Conservation (phyloP, 2,329 filamentous ascomycete species). For the Fusarium sp. region DNA sequence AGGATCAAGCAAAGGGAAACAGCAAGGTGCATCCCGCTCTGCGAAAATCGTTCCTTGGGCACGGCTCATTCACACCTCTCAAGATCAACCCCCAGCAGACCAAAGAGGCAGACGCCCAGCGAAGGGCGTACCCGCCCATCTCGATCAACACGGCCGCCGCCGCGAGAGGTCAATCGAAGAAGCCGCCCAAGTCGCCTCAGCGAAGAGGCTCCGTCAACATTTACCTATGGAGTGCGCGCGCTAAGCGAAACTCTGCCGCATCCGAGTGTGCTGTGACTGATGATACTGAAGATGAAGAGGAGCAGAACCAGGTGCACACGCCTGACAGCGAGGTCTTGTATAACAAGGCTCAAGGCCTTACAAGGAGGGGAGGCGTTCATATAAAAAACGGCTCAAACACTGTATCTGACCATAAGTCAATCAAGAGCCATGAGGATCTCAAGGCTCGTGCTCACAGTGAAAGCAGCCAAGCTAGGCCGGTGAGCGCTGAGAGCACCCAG, state of each 20-base stretch:
- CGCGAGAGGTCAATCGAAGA: constrained; percentile 40
- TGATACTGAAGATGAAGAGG: constrained; percentile 34
- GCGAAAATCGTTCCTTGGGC: constrained; percentile 41
- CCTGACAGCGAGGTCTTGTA: constrained; percentile 28
- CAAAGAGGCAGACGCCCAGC: constrained; percentile 39
- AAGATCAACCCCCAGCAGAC: constrained; percentile 37
- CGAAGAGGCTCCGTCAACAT: constrained; percentile 48
- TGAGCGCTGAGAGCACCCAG: constrained; percentile 3
- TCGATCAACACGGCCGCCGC: constrained; percentile 45
- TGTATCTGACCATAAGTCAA: not conserved
- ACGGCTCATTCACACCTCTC: constrained; percentile 43
- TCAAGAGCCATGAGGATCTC: not conserved
- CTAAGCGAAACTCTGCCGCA: constrained; percentile 20
- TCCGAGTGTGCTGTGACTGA: constrained; percentile 38
- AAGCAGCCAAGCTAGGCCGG: not conserved
- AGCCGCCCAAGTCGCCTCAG: constrained; percentile 42
- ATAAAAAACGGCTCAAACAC: constrained; percentile 25
- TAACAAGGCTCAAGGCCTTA: constrained; percentile 34
- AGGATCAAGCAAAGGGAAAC: constrained; percentile 40
- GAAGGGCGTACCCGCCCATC: constrained; percentile 51
- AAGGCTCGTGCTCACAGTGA: not conserved
- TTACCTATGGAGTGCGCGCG: constrained; percentile 42
- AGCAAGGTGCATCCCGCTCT: constrained; percentile 50
- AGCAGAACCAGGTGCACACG: constrained; percentile 3
- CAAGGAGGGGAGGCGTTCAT: constrained; percentile 34